Base-by-base conservation (phyloP, 768 basidiomycete species). In the Suillus lakei region DNA sequence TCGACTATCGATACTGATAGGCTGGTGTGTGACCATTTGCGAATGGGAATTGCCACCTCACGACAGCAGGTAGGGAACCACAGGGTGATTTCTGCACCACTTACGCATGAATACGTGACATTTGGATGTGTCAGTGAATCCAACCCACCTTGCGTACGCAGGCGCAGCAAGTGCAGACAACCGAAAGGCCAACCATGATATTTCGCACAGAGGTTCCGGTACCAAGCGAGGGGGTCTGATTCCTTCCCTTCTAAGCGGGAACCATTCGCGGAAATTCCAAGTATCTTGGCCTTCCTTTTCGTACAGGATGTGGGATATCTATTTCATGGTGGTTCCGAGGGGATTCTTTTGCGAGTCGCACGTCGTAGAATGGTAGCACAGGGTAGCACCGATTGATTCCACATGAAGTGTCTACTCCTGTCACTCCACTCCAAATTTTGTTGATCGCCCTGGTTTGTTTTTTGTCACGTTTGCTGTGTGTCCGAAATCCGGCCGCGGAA, bases 261-360 rank as follows among this genome's bases (percentile, higher is more conserved):
- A 56, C n/a, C 34, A 38, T 58, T 56, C 32, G 5, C 21, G 21
- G 9, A 38, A 38, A 26, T n/a, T 26, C 15, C 32, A 38, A 34
- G 15, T 26, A 18, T 53, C 30, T 32, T 53, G 38, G 26, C 3
- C 5, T 58, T 38, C 7, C 23, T 9, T 58, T n/a, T 23, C 55
- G 55, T 38, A 38, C 36, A 12, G 23, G 38, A 41, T 59, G 58
- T 59, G 58, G 38, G 53, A 54, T 54, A 54, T 54, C 53, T 34
- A 32, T 54, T 21, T n/a, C 21, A n/a, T 32, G 16, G 56, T 56
- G n/a, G 34, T 26, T 58, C 56, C 38, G 53, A 54, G 50, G 50
- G 7, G 16, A 54, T 54, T 21, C 26, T 28, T 39, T 58, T 39
- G 38, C 9, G 12, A 39, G 26, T 58, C 56, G 56, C 56, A 58